These are phyloP conservation scores for Colletotrichum brevisporum DNA, from an alignment of 2,329 filamentous ascomycete species.

Conservation along the genomic window DNA sequence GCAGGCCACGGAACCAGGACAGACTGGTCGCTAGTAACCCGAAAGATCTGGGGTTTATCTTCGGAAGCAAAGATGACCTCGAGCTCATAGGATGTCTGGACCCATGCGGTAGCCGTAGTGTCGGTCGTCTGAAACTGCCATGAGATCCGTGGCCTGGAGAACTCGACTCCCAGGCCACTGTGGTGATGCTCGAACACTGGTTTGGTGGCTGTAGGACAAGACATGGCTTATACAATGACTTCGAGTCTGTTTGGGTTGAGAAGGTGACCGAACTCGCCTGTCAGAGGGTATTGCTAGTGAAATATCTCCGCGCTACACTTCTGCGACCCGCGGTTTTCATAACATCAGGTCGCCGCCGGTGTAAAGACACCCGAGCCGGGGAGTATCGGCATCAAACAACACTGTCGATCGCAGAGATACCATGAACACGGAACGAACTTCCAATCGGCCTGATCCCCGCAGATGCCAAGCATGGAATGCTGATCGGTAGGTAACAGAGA, in stretches of 20 bases:
- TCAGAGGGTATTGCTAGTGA: background rate
- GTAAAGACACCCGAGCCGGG: background rate
- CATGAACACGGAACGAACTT: background rate
- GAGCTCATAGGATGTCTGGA: slow-evolving; percentile 41
- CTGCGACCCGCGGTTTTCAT: too few relatives aligned
- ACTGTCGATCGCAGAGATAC: background rate
- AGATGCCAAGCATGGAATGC: background rate
- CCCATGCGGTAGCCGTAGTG: slow-evolving; percentile 29
- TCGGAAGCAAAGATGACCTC: slow-evolving; percentile 29
- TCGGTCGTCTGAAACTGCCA: slow-evolving; percentile 36
- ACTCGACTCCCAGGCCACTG: slow-evolving; percentile 38
- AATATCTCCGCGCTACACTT: background rate
- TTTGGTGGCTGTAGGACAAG: slow-evolving; percentile 20
- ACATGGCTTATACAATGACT: slow-evolving; percentile 6
- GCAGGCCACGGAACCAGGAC: slow-evolving; percentile 42
- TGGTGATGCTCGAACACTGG: slow-evolving; percentile 43
- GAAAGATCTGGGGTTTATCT: slow-evolving; percentile 17
- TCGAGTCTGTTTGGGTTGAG: background rate
- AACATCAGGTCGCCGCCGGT: background rate
- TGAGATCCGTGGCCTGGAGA: slow-evolving; percentile 39
- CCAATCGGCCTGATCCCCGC: background rate
- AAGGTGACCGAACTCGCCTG: too few relatives aligned
- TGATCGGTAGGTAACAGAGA: background rate
- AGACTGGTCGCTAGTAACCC: slow-evolving; percentile 29
- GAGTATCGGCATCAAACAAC: background rate